Base-by-base conservation (phyloP, 805 yeast genomes). In the Lachancea fermentati region DNA sequence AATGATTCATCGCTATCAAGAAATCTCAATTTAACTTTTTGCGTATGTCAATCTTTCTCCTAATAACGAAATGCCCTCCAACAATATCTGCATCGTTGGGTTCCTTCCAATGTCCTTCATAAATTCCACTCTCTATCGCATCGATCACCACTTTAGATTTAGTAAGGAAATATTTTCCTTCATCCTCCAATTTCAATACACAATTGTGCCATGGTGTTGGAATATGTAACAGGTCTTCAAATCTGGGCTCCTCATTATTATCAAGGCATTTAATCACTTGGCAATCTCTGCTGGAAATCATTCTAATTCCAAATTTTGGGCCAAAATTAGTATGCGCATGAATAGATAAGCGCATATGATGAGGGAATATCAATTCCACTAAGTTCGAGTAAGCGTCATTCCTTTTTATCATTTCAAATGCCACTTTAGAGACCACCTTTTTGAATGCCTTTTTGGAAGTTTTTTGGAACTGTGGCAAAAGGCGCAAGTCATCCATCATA, bases 201-300 rank as follows among this genome's bases (percentile, higher is more conserved):
- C 75, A 63, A 48, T 78, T 78, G 56, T 77, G 83, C 82, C 82
- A 78, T 34, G 83, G 82, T 0, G 82, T 77, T 36, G 83, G 82
- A 43, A 78, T 76, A 54, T 78, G 83, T 42, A 78, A 66, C 47
- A 73, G 60, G 47, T 75, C 81, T 32, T 72, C 76, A 51, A 62
- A 69, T 19, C 52, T 52, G 2, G 76, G 80, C 36, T 71, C 72
- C 13, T 52, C 60, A 19, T 52, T 37, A 17, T 57, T 59, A 19
- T 58, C 61, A 25, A 76, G 55, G n/a, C 71, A 62, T 36, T 61
- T 67, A 13, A 76, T 69, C 12, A 72, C 72, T 36, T 62, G 66
- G 46, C 80, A 75, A 32, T 65, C 63, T 1, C 63, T 62, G 4
- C 56, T 52, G 6, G 68, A 64, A 48, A 78, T 69, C 15, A 77